Percentiles rank a stretch among this genome's conserved stretches.
These are phyloP conservation scores for Clavispora santaluciae DNA, from an alignment of 805 yeast species.

Conservation along the genomic window DNA sequence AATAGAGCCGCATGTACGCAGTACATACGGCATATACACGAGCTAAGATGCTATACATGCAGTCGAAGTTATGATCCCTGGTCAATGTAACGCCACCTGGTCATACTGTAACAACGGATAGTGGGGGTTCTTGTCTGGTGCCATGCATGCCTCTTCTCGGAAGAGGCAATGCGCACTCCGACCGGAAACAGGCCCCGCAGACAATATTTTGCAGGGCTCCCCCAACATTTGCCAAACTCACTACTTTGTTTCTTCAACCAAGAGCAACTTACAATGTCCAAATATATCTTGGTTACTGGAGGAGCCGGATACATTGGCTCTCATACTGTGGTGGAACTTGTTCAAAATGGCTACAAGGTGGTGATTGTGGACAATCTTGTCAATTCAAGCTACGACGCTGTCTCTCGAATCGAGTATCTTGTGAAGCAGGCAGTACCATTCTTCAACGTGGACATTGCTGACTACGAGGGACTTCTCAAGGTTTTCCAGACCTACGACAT, in stretches of 20 bases:
- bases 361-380: conserved; percentile 68
- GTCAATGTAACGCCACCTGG: background rate
- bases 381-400: conserved; percentile 64
- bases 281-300: conserved; percentile 66
- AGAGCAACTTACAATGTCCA: conserved; percentile 3
- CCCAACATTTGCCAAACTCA: background rate
- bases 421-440: conserved; percentile 50
- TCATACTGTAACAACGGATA: background rate
- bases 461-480: conserved; percentile 40
- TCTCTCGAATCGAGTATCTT: conserved; percentile 55
- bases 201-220: background rate
- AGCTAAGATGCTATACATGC: too few relatives aligned
- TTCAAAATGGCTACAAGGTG: conserved; percentile 59
- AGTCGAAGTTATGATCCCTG: too few relatives aligned
- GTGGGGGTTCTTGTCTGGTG: background rate
- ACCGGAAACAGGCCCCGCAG: background rate
- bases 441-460: conserved; percentile 51
- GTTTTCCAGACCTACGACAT: conserved; percentile 49
- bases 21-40: too few relatives aligned
- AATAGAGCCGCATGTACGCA: too few relatives aligned
- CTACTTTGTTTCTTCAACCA: background rate
- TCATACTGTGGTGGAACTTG: conserved; percentile 64
- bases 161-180: background rate
- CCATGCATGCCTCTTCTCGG: too few relatives aligned
- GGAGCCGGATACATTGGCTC: conserved; percentile 89